Conservation (phyloP, 2,329 filamentous ascomycete species). For the Apiospora hydei region DNA sequence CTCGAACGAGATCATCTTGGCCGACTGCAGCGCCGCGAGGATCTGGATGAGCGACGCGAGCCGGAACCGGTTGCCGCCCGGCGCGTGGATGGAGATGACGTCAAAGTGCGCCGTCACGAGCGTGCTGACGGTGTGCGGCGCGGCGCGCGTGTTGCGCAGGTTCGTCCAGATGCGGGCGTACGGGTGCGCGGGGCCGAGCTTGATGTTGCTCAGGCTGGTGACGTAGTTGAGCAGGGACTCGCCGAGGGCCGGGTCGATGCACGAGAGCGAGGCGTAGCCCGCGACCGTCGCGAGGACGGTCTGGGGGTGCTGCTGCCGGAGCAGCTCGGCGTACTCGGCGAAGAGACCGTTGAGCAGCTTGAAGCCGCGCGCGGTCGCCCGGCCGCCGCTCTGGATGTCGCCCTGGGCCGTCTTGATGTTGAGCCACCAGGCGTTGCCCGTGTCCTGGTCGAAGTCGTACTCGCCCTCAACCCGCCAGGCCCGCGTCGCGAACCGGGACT, state of each 20-base stretch:
- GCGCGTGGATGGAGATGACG: constrained; percentile 14
- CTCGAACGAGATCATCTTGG: background rate
- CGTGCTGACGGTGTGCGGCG: background rate
- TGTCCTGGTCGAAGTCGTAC: background rate
- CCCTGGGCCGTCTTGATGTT: background rate
- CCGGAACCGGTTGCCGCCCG: constrained; percentile 14
- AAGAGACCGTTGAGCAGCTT: constrained; percentile 20
- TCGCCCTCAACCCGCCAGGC: constrained; percentile 23
- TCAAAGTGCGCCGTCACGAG: constrained; percentile 19
- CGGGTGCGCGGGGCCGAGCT: constrained; percentile 26
- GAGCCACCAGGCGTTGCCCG: background rate
- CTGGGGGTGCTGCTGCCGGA: constrained; percentile 24
- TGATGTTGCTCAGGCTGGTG: constrained; percentile 21
- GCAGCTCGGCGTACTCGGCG: background rate
- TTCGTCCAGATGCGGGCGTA: constrained; percentile 25
- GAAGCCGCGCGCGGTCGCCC: background rate
- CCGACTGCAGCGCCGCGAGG: background rate
- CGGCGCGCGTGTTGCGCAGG: constrained; percentile 22
- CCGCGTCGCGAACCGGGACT: constrained; percentile 15
- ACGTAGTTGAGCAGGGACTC: constrained; percentile 28
- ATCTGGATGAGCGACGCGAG: constrained; percentile 3
- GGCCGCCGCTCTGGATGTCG: background rate
- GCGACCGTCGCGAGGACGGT: constrained; percentile 23
- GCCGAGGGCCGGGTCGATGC: constrained; percentile 19
- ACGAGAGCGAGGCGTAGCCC: constrained; percentile 18